Base-by-base conservation (phyloP, 2,329 filamentous ascomycete species). In the Colletotrichum eremochloae region DNA sequence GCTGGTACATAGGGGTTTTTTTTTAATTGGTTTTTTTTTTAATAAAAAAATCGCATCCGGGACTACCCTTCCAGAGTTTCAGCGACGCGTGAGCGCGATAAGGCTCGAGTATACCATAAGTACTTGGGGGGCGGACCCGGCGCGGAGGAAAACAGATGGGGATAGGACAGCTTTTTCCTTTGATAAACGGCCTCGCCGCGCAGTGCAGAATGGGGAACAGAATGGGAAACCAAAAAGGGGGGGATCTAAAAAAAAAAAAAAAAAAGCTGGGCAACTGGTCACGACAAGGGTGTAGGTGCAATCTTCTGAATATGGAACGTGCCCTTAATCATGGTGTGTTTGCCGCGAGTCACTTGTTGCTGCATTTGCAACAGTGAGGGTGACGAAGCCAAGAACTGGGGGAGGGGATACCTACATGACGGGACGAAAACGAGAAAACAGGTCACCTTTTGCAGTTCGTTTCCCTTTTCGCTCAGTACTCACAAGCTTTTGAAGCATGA, bases 151-250 rank as follows among this genome's bases (percentile, higher is more conserved):
- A 20, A 36, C 48, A 9, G 5, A 33, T 36, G 60, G 29, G 46
- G 24, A 18, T 53, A 24, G 69, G 63, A 65, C 58, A 64, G 53
- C 56, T 68, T 64, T 64, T 66, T 72, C 56, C 53, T 36, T 15
- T 15, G 42, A 15, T 18, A 46, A 60, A 48, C 46, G 62, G 15
- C 42, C 38, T 33, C 9, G 24, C 46, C 20, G 42, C 8, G 7
- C 52, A 14, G 14, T 3, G 20, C 12, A 48, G 8, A 7, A 15
- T 15, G 44, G 44, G 8, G 52, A 60, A 46, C 18, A 33, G 14
- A n/a, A 38, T 9, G 11, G 11, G 11, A 38, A 38, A 9, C 9
- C 5, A 38, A 38, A 38, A 38, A 5, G 36, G 9, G 9, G 9
- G 9, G 36, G 36, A 11, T 38, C 36, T 38, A 8, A 9, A 38